Conservation (phyloP, 345 rosid genomes). For the Streptanthus diversifolius region DNA sequence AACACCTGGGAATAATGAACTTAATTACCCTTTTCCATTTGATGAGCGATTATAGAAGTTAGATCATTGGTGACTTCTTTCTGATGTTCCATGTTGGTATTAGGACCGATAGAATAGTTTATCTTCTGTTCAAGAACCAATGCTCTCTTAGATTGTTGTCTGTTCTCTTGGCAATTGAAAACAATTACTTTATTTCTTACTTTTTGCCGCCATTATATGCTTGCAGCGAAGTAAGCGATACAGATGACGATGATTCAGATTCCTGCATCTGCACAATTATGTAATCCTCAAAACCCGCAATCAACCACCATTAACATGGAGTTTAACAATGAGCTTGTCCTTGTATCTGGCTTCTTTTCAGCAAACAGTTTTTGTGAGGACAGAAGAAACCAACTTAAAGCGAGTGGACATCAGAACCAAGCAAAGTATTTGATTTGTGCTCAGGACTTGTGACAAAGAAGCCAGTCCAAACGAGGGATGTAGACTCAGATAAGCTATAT, state of each 20-base stretch:
- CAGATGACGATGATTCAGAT: constrained; percentile 81
- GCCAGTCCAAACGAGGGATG: background rate
- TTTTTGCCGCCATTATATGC: background rate
- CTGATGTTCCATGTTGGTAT: background rate
- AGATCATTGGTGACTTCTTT: background rate
- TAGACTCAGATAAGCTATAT: constrained; percentile 18
- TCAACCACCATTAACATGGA: constrained; percentile 28
- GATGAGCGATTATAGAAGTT: background rate
- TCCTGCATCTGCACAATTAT: constrained; percentile 81
- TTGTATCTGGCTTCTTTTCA: constrained; percentile 24
- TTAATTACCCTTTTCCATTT: background rate
- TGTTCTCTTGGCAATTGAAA: constrained; percentile 2
- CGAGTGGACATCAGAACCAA: constrained; percentile 18
- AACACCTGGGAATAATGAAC: background rate
- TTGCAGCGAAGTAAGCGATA: constrained; percentile 81
- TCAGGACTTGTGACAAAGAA: constrained; percentile 20
- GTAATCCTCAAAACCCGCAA: constrained; percentile 42
- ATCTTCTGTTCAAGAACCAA: background rate
- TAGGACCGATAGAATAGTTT: background rate
- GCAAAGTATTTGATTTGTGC: constrained; percentile 15
- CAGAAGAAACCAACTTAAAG: constrained; percentile 8
- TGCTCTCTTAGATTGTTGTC: background rate
- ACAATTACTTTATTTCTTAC: constrained; percentile 5
- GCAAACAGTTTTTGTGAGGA: constrained; percentile 18
- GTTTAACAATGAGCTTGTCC: constrained; percentile 20